Conservation (phyloP, 345 rosid genomes). For the Diplotaxis tenuifolia region DNA sequence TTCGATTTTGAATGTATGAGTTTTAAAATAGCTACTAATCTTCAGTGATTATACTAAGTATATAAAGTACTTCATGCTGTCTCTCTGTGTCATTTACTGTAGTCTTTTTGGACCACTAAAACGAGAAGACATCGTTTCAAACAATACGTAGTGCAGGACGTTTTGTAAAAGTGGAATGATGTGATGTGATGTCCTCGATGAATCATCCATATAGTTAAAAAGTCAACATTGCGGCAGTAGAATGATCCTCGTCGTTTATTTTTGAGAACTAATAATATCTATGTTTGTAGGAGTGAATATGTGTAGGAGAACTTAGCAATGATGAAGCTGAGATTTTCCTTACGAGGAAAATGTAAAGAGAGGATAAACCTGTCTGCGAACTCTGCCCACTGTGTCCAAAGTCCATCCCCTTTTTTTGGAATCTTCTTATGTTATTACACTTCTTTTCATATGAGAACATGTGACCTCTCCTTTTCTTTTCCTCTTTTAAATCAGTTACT, state of each 20-base stretch:
- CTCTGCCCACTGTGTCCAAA: constrained; percentile 22
- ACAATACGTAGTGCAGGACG: neutral
- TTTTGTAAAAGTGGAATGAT: neutral
- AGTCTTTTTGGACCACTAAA: neutral
- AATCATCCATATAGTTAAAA: neutral
- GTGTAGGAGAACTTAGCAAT: neutral
- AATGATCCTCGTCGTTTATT: neutral
- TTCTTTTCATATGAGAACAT: constrained; percentile 17
- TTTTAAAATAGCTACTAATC: too few relatives aligned
- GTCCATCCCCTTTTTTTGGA: constrained; percentile 16
- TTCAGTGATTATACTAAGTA: neutral
- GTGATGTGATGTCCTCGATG: neutral
- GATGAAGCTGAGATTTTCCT: neutral
- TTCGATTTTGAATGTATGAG: too few relatives aligned
- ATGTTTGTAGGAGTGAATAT: neutral
- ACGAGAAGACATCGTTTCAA: neutral
- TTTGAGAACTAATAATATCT: neutral
- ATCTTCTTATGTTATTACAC: constrained; percentile 25
- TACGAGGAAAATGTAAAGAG: neutral
- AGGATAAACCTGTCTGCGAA: constrained; percentile 26
- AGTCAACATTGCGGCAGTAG: neutral
- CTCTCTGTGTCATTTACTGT: neutral
- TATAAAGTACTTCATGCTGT: neutral
- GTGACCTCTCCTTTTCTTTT: constrained; percentile 6
- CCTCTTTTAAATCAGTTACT: neutral